Evolutionary conservation across 164 flowering plant genomes (phyloP).

Genomic region (Dillenia suffruticosa): DNA sequence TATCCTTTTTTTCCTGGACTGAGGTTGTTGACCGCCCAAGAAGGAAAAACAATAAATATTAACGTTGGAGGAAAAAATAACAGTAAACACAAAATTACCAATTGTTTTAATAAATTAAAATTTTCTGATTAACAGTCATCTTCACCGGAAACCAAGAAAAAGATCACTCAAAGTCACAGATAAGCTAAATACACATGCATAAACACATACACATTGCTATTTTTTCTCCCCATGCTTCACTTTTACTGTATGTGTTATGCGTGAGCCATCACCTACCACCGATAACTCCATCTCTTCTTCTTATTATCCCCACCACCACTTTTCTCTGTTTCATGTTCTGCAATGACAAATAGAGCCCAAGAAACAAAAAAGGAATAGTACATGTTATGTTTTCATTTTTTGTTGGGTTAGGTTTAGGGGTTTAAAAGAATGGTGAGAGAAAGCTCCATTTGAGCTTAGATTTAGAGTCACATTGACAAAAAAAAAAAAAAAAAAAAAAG

Average conservation of each 20-base stretch:
- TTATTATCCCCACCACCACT: constrained; percentile 15
- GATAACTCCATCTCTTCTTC: constrained; percentile 66
- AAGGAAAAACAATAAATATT: too few species aligned
- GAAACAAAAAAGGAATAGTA: constrained; percentile 5
- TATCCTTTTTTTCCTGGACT: too few species aligned
- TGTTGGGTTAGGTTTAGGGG: constrained; percentile 16
- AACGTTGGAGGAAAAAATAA: too few species aligned
- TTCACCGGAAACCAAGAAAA: constrained; percentile 24
- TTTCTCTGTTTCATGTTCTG: constrained; percentile 25
- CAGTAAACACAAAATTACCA: too few species aligned
- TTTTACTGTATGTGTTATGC: constrained; percentile 41
- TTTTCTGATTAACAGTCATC: constrained; percentile 25
- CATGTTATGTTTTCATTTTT: constrained; percentile 13
- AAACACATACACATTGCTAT: too few species aligned
- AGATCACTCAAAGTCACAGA: background rate
- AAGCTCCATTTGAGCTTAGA: constrained; percentile 34
- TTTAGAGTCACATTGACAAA: constrained; percentile 26
- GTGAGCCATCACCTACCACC: constrained; percentile 68
- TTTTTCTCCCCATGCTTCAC: constrained; percentile 27
- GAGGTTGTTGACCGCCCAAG: too few species aligned
- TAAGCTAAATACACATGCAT: too few species aligned
- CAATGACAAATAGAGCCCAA: constrained; percentile 7
- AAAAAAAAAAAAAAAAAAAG: constrained; percentile 4
- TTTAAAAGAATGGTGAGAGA: constrained; percentile 24
- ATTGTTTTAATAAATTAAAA: too few species aligned